Base-by-base conservation (phyloP, 1,139 yeast species). In the Geotrichum citri-aurantii region DNA sequence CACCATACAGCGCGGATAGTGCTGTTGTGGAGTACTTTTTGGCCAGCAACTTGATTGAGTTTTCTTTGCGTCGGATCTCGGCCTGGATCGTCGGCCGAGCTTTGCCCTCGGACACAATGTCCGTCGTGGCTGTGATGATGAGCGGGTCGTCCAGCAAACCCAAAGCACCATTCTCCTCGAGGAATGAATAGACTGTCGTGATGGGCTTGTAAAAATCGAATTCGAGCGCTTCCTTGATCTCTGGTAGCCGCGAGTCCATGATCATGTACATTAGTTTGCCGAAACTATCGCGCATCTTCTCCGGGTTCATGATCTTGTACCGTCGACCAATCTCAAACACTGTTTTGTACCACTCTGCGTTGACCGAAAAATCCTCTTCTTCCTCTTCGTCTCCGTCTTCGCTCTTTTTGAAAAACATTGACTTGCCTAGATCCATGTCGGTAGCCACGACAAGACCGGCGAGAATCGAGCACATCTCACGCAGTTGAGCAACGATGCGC, bases 241-340 rank as follows among this genome's bases (percentile, higher is more conserved):
- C 89, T 0, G 88, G 86, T 48, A 85, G 72, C 57, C 87, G 74
- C 1, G 92, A 86, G 68, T 86, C 93, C 91, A 86, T 86, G 51
- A 86, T 83, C 86, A 86, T 86, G 70, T 85, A 86, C 75, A 87
- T 84, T 60, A 86, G 73, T 67, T 86, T 85, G 50, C 93, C 93
- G 69, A 83, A 86, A 1, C 84, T 83, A 65, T 83, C 86, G 60
- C 90, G 77, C 87, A 86, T 83, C 65, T 82, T 78, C 65, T 86
- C 90, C 0, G 93, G 93, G 67, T 86, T 86, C 90, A 86, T 84
- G 64, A 86, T 82, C 68, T 86, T 86, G 72, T 86, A 86, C 55
- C 93, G 77, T 65, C 93, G 77, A 27, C 93, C 93, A 61, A 86
- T 81, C 70, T 86, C 93, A 69, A 86, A 86, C 17, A 86, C 75